Base-by-base conservation (phyloP, 495 filamentous ascomycete genomes). In the Letharia lupina region DNA sequence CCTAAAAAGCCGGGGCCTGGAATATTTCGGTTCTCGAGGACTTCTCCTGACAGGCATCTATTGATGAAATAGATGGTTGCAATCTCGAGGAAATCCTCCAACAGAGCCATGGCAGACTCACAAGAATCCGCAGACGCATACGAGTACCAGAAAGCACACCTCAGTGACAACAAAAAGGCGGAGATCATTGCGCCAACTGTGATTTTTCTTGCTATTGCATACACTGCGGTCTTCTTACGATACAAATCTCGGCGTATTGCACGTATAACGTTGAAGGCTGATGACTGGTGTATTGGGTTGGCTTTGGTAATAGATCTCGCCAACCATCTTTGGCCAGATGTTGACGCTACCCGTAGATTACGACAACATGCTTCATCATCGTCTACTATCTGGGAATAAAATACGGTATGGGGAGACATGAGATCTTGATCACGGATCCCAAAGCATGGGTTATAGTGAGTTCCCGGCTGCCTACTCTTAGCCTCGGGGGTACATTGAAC, bases 391-490 rank as follows among this genome's bases (percentile, higher is more conserved):
- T 62, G 8, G n/a, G 28, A 13, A 44, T 50, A 1, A 50, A 20
- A n/a, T 62, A 23, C 23, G 61, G 61, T 2, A 50, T 50, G n/a
- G 61, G 61, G 18, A 62, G 41, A 39, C 61, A 62, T 42, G 1
- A 2, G 4, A 50, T 62, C 20, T 33, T 47, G 1, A 50, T 39
- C 42, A 23, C 31, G 11, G n/a, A 62, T 15, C 42, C 40, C 5
- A 62, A 50, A 39, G 31, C 10, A n/a, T 62, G 31, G 39, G 41
- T 39, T 4, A 50, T 62, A 39, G 61, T 62, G 23, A 16, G 61
- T 31, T 31, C 18, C n/a, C 54, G 28, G 40, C 40, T 12, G 13
- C 35, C 28, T 41, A 28, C 13, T 10, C 23, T 7, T 40, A 61
- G 2, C 42, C n/a, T 50, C 9, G 10, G 4, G 6, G 42, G 20